phyloP scores from a whole-genome alignment of 306 rosid genomes.

The Quercus berberidifolia region DNA sequence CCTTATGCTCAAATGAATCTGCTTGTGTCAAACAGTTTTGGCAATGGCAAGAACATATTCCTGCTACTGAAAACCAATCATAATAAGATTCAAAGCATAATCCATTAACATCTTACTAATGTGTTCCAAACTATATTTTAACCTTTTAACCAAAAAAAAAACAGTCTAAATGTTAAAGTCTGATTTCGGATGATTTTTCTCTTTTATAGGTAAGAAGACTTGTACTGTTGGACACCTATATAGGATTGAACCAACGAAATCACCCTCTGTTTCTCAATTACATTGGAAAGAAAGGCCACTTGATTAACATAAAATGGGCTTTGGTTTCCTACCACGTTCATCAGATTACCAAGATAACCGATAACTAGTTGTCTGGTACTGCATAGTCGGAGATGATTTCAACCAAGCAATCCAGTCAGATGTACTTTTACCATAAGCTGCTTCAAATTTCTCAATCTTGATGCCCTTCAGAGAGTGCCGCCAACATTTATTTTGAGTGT shows the following conservation, averaged over 20 bases:
- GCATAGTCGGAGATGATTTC: not conserved
- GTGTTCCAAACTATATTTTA: too few relatives aligned
- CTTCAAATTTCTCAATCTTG: constrained; percentile 29
- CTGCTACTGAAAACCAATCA: not conserved
- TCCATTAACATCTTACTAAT: not conserved
- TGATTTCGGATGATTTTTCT: too few relatives aligned
- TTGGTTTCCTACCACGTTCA: not conserved
- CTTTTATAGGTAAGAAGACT: too few relatives aligned
- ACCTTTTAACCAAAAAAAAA: not conserved
- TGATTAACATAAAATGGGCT: not conserved
- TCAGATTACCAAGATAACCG: constrained; percentile 25
- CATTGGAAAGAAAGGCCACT: not conserved
- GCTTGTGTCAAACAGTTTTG: too few relatives aligned
- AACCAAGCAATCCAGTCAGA: constrained; percentile 26
- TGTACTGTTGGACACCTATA: too few relatives aligned
- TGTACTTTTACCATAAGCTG: not conserved
- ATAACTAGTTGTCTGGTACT: constrained; percentile 10
- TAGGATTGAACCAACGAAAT: too few relatives aligned
- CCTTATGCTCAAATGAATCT: too few relatives aligned
- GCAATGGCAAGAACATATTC: not conserved
- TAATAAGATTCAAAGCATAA: not conserved
- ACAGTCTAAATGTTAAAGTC: too few relatives aligned
- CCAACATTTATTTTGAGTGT: constrained; percentile 44
- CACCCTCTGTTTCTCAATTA: not conserved
- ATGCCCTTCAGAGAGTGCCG: constrained; percentile 45